Evolutionary conservation across 2,329 filamentous ascomycete species (phyloP).

Genomic region (Botrytis fabae): DNA sequence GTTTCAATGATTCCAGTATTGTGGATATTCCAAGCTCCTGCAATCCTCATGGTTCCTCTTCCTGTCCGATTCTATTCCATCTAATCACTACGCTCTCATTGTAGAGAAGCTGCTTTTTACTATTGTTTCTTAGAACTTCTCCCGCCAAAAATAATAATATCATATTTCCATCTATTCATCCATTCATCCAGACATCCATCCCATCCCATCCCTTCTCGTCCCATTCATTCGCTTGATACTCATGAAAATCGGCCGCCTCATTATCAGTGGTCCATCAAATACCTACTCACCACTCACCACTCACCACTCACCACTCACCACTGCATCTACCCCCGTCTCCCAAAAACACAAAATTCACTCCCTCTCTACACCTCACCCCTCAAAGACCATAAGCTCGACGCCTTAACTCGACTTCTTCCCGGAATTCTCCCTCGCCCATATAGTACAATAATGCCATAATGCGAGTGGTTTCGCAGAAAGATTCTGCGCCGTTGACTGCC

Average conservation of each 20-base stretch:
- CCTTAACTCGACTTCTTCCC: background rate
- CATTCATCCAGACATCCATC: background rate
- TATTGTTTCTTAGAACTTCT: background rate
- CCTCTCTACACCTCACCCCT: background rate
- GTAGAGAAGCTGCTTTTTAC: constrained; percentile 1
- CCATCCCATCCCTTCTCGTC: too few relatives aligned
- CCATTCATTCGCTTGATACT: constrained; percentile 2
- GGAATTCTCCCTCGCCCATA: constrained; percentile 26
- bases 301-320: background rate
- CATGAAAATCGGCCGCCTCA: background rate
- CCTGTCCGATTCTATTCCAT: background rate
- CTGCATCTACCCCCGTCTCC: background rate
- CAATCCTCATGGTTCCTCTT: background rate
- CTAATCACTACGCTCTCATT: background rate
- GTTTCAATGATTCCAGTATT: background rate
- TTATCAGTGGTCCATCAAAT: background rate
- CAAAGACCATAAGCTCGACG: background rate
- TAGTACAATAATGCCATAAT: constrained; percentile 48
- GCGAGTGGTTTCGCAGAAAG: constrained; percentile 43
- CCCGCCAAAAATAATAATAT: background rate
- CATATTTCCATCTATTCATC: background rate
- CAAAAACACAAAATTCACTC: constrained; percentile 5
- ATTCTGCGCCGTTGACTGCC: constrained; percentile 30
- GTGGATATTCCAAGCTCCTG: constrained; percentile 12
- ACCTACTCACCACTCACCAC: background rate